Percentiles rank a stretch among this genome's conserved stretches.
Evolutionary conservation across 768 basidiomycete genomes (phyloP).

Genomic region (Suillus brevipes): DNA sequence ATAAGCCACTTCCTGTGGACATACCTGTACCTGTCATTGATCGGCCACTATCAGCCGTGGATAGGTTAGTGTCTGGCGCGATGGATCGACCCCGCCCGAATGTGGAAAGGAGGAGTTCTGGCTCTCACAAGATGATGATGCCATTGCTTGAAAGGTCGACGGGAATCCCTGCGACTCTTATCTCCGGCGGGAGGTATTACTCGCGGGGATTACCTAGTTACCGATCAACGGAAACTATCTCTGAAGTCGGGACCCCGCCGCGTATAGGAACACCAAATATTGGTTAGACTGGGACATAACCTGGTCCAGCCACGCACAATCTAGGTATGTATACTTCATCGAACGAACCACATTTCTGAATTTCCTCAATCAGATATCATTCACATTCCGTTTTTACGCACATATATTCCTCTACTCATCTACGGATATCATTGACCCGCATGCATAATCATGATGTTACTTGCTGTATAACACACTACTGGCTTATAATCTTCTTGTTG

Average conservation of each 20-base stretch:
- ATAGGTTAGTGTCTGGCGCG: constrained; percentile 18
- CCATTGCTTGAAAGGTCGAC: constrained; percentile 12
- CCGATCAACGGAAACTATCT: constrained; percentile 11
- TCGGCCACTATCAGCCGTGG: constrained; percentile 27
- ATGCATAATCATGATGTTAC: background rate
- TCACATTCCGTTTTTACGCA: background rate
- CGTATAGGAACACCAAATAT: constrained; percentile 12
- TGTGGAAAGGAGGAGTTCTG: constrained; percentile 30
- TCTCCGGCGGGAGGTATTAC: constrained; percentile 12
- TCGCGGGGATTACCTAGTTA: constrained; percentile 11
- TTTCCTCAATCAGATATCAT: background rate
- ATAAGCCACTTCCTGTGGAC: background rate
- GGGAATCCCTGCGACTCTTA: constrained; percentile 4
- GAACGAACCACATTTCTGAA: background rate
- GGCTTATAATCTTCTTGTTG: background rate
- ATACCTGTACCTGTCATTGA: background rate
- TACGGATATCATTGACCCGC: background rate
- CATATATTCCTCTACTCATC: background rate
- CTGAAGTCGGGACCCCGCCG: constrained; percentile 4
- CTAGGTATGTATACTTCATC: background rate
- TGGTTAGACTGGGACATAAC: background rate
- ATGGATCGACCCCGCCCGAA: constrained; percentile 18
- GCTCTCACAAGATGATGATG: constrained; percentile 23
- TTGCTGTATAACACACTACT: constrained; percentile 1
- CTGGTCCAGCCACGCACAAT: background rate